phyloP scores from a whole-genome alignment of 176 grass and related monocot genomes.

The Stipa capillata region DNA sequence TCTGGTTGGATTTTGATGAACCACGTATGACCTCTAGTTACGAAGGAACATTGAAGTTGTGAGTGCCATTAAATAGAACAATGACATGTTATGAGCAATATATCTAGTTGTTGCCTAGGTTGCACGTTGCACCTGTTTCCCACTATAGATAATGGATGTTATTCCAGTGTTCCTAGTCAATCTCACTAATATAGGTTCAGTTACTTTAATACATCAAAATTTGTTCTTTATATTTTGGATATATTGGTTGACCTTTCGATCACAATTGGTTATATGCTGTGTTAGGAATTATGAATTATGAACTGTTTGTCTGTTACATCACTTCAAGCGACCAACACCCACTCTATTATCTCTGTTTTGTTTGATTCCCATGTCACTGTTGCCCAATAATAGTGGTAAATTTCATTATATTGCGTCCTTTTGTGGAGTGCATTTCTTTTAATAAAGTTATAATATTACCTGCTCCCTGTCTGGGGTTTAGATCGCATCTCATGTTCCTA shows the following conservation, averaged over 20 bases:
- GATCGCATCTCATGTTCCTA: background rate
- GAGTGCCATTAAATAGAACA: background rate
- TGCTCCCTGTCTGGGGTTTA: background rate
- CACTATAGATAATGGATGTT: background rate
- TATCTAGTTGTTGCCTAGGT: too few species aligned
- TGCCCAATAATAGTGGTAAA: background rate
- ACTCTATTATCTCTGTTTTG: background rate
- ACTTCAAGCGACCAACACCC: background rate
- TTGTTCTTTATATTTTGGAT: background rate
- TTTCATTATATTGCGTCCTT: background rate
- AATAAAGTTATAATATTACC: background rate
- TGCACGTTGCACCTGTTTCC: too few species aligned
- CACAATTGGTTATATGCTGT: background rate
- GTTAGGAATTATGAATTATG: background rate
- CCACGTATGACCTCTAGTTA: background rate
- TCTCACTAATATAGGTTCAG: background rate
- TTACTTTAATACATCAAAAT: background rate
- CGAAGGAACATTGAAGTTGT: background rate
- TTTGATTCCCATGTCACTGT: background rate
- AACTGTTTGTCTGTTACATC: background rate
- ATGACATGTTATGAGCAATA: too few species aligned
- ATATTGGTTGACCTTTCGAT: background rate
- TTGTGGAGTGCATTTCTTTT: background rate
- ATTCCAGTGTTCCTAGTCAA: background rate
- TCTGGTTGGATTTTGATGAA: too few species aligned